Percentiles rank a stretch among this genome's conserved stretches.
phyloP scores from a whole-genome alignment of 2,329 filamentous ascomycete genomes.

The Madurella fahalii region DNA sequence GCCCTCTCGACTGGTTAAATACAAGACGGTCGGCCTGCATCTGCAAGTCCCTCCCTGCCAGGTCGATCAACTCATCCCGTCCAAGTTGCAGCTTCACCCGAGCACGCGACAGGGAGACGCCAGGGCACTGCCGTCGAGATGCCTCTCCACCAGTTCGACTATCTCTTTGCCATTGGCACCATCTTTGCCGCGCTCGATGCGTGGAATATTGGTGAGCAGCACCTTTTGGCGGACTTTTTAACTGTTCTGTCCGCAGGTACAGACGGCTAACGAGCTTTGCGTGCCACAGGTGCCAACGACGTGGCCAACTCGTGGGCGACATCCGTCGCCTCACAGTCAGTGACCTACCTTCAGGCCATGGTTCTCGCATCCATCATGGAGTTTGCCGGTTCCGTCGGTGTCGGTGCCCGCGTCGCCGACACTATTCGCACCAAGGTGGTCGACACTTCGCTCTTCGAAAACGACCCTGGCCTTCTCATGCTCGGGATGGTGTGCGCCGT shows the following conservation, averaged over 20 bases:
- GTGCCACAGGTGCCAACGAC: conserved; percentile 50
- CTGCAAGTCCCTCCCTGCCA: not conserved
- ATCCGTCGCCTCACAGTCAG: conserved; percentile 64
- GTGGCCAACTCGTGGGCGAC: conserved; percentile 75
- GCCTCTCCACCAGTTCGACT: conserved; percentile 52
- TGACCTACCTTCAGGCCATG: conserved; percentile 59
- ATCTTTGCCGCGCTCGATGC: conserved; percentile 64
- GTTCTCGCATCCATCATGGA: conserved; percentile 56
- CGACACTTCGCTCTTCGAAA: conserved; percentile 42
- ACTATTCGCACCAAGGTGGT: conserved; percentile 61
- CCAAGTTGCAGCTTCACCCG: conserved; percentile 6
- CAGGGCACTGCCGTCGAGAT: conserved; percentile 17
- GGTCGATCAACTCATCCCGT: conserved; percentile 5
- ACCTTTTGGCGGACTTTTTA: not conserved
- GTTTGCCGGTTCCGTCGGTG: conserved; percentile 56
- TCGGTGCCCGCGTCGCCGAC: conserved; percentile 57
- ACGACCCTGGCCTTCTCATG: conserved; percentile 51
- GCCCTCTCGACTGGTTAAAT: not conserved
- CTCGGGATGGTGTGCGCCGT: conserved; percentile 56
- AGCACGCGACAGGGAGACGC: conserved; percentile 8
- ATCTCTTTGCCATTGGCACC: conserved; percentile 60
- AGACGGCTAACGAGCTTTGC: not conserved
- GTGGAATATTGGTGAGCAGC: conserved; percentile 57
- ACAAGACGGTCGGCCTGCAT: not conserved
- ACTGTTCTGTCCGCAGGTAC: not conserved